phyloP scores from a whole-genome alignment of 148 eudicot species.

The Salicornia ramosissima region DNA sequence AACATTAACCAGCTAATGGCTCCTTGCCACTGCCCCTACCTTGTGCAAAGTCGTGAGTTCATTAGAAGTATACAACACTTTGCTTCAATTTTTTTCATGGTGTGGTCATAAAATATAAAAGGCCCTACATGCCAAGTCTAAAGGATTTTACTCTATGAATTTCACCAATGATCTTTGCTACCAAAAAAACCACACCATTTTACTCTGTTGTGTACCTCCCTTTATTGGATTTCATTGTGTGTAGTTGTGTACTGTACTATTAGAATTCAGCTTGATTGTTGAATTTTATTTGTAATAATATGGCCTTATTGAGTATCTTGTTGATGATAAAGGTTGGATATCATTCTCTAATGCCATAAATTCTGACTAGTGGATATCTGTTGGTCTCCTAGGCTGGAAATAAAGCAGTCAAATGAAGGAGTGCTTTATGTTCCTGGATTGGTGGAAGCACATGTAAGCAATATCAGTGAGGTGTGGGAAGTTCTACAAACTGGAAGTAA shows the following conservation, averaged over 20 bases:
- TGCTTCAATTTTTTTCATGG: too few relatives aligned
- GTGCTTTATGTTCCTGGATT: conserved; percentile 85
- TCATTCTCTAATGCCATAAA: neutral
- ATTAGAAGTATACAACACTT: neutral
- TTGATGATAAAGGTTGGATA: neutral
- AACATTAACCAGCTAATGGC: neutral
- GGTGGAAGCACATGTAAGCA: conserved; percentile 79
- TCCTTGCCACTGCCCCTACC: neutral
- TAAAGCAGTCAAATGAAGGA: conserved; percentile 81
- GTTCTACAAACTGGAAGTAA: conserved; percentile 79
- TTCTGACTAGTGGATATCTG: conserved; percentile 1
- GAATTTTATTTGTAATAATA: neutral
- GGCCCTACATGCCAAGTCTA: too few relatives aligned
- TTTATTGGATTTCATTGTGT: neutral
- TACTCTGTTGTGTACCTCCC: neutral
- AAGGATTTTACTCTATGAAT: too few relatives aligned
- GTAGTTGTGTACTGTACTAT: too few relatives aligned
- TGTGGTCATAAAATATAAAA: neutral
- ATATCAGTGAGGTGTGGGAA: conserved; percentile 84
- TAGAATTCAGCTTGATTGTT: neutral
- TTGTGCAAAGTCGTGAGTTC: neutral
- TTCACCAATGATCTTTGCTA: too few relatives aligned
- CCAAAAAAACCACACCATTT: too few relatives aligned
- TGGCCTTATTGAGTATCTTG: neutral
- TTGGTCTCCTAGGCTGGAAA: conserved; percentile 61